Conservation (phyloP, 2,329 filamentous ascomycete genomes). For the Hirsutella minnesotensis region DNA sequence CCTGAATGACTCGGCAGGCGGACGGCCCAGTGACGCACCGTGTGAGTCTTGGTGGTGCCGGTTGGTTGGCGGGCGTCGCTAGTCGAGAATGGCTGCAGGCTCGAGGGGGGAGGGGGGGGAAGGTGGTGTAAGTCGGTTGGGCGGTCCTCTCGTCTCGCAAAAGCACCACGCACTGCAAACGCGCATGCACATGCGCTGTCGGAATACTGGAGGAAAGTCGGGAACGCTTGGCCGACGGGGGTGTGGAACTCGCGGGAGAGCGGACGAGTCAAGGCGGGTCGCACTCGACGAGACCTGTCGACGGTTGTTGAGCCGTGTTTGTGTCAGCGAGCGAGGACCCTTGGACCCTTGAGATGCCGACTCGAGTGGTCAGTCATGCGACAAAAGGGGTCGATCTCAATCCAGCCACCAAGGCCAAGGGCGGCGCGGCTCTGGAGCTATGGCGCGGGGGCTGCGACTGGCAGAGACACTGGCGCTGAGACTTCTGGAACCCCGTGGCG, state of each 20-base stretch:
- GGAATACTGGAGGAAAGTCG: background rate
- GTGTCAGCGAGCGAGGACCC: background rate
- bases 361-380: too few relatives aligned
- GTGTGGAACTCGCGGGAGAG: background rate
- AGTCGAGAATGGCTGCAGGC: conserved; percentile 1
- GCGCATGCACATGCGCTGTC: background rate
- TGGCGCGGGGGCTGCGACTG: too few relatives aligned
- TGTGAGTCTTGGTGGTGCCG: conserved; percentile 1
- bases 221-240: background rate
- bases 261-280: conserved; percentile 5
- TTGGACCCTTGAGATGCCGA: background rate
- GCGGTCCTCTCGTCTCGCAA: background rate
- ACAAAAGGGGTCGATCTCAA: too few relatives aligned
- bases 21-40: conserved; percentile 1
- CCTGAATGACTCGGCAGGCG: background rate
- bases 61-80: background rate
- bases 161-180: background rate
- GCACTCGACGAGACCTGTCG: background rate
- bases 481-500: too few relatives aligned
- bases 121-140: conserved; percentile 6
- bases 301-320: background rate
- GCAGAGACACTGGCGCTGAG: too few relatives aligned
- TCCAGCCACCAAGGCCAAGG: too few relatives aligned
- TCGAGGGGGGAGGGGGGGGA: background rate
- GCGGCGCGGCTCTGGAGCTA: too few relatives aligned